phyloP scores from a whole-genome alignment of 345 rosid species.

The Gossypium turneri region DNA sequence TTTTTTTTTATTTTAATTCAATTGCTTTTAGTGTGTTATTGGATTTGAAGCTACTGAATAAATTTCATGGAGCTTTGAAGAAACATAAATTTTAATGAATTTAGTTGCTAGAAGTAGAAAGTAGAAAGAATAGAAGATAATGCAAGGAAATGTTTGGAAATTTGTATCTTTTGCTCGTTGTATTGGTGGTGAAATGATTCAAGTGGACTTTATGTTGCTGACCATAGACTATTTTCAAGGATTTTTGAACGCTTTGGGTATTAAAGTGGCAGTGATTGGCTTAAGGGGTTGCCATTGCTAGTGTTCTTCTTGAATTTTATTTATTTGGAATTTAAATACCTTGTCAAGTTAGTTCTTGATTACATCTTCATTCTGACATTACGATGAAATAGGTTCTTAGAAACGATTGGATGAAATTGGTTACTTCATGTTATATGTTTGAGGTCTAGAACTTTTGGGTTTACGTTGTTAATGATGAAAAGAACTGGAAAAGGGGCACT shows the following conservation, averaged over 20 bases:
- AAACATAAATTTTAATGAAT: neutral
- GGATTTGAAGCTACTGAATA: too few species aligned
- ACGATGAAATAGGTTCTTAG: neutral
- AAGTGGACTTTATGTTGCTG: neutral
- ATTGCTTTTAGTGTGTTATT: neutral
- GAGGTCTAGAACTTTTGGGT: neutral
- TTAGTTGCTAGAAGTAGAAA: neutral
- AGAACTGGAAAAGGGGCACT: neutral
- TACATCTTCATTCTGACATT: neutral
- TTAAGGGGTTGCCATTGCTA: neutral
- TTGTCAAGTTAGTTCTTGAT: neutral
- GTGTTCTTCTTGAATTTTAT: neutral
- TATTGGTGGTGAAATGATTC: neutral
- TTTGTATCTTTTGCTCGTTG: neutral
- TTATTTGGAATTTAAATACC: neutral
- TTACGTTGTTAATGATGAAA: neutral
- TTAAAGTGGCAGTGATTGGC: neutral
- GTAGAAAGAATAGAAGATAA: slow-evolving; percentile 1
- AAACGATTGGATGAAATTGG: too few species aligned
- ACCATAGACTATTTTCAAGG: neutral
- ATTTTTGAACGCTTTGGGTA: too few species aligned
- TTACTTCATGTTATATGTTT: too few species aligned
- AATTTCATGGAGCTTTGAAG: too few species aligned
- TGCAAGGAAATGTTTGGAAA: slow-evolving; percentile 1
- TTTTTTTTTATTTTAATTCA: too few species aligned